These are phyloP conservation scores for Talaromyces borbonicus DNA, from an alignment of 495 filamentous ascomycete genomes.

Conservation along the genomic window DNA sequence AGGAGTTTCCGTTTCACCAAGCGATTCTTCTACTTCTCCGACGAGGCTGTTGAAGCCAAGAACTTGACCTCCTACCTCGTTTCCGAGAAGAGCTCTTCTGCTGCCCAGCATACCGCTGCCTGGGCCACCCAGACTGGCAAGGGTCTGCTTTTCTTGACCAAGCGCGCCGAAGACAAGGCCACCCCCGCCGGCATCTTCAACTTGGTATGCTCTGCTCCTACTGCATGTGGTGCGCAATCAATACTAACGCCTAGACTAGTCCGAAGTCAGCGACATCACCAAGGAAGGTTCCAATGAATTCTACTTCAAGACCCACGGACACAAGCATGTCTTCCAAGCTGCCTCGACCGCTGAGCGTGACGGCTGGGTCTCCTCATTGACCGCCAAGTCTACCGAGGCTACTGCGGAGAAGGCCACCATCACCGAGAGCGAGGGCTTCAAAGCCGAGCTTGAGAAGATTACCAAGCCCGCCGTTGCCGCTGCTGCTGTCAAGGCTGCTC, in stretches of 20 bases:
- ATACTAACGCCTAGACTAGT: conserved; percentile 34
- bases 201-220: conserved; percentile 66
- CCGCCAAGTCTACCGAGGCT: conserved; percentile 66
- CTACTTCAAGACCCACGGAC: conserved; percentile 68
- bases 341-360: conserved; percentile 66
- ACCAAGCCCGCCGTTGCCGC: conserved; percentile 43
- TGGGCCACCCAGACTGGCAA: conserved; percentile 92
- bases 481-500: conserved; percentile 32
- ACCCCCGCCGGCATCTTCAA: conserved; percentile 75
- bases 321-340: conserved; percentile 88
- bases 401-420: conserved; percentile 62
- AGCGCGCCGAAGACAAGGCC: conserved; percentile 72
- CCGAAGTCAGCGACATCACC: conserved; percentile 71
- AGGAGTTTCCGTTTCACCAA: conserved; percentile 60
- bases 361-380: conserved; percentile 74
- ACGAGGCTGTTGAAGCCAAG: conserved; percentile 68
- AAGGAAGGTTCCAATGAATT: conserved; percentile 71
- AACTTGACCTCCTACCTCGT: conserved; percentile 64
- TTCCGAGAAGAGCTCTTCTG: conserved; percentile 64
- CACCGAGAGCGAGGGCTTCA: conserved; percentile 64
- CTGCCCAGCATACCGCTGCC: conserved; percentile 68
- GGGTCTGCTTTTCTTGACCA: conserved; percentile 87
- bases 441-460: conserved; percentile 64
- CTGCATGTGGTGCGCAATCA: no score
- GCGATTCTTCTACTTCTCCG: conserved; percentile 89